Base-by-base conservation (phyloP, 345 rosid species). In the Limnanthes douglasii region DNA sequence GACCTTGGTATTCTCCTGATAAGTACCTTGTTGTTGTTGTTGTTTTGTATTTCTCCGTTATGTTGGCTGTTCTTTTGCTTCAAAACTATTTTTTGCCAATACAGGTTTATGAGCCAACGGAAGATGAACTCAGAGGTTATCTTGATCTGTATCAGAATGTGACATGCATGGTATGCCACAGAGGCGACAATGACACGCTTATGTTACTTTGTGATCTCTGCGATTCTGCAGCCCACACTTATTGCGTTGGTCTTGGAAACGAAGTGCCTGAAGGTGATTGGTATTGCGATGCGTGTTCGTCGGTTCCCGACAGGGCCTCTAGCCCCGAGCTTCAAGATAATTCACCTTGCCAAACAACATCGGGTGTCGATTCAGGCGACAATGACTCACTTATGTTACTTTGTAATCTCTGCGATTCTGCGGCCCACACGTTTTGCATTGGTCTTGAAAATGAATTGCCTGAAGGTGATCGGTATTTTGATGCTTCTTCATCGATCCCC, bases 181-280 rank as follows among this genome's bases (percentile, higher is more conserved):
- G 50, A 7, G 18, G 19, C 2, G 10, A 31, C 2, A 65, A 73
- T 53, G 75, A 77, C 42, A 28, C 29, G 21, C 55, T 64, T 46
- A 37, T 69, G 20, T 43, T 77, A 14, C 66, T 77, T 5, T 73
- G 88, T 31, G 75, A 72, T 57, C 75, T 76, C 12, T 76, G 72
- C 48, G 69, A 76, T 48, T 18, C 42, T 1, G 72, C 81, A 16
- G 53, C 68, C 8, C 86, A 76, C 51, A 60, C 75, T 13, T 69
- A 60, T 40, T 76, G 78, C 39, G 66, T 59, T 28, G 86, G 69
- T 21, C 33, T 76, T 48, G 70, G 70, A 20, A 11, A 21, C 33
- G 56, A 75, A 34, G 71, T 77, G 2, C 82, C 82, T 2, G 64
- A 62, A n/a, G 75, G 73, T 25, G 86, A 77, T 54, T 77, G 78